Percentiles rank a stretch among this genome's conserved stretches.
Evolutionary conservation across 331 rosid species (phyloP).

Genomic region (Malus hybrid): DNA sequence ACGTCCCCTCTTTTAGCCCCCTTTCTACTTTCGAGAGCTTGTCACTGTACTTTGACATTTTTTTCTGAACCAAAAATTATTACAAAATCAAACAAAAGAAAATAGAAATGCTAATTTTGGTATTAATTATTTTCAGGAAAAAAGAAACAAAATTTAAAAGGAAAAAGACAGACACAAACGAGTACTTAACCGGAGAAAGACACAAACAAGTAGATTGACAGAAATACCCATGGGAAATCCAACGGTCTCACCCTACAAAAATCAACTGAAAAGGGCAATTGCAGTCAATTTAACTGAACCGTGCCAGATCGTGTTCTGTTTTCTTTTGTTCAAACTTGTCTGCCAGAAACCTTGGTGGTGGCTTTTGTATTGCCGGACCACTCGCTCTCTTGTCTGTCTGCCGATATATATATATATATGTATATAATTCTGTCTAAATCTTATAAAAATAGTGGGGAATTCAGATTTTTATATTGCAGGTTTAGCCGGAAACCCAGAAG

Average conservation of each 20-base stretch:
- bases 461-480: slow-evolving; percentile 4
- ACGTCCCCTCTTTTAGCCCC: too few relatives aligned
- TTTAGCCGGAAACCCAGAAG: slow-evolving; percentile 8
- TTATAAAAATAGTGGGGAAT: neutral
- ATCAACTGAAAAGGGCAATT: slow-evolving; percentile 4
- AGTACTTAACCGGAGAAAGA: neutral
- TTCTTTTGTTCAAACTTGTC: neutral
- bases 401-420: neutral
- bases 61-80: too few relatives aligned
- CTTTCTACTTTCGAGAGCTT: too few relatives aligned
- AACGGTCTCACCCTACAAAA: too few relatives aligned
- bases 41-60: neutral
- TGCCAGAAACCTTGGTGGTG: slow-evolving; percentile 14
- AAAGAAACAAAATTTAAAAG: neutral
- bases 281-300: slow-evolving; percentile 20
- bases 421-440: neutral
- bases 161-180: neutral
- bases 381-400: neutral
- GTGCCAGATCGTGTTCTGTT: neutral
- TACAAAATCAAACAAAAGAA: neutral
- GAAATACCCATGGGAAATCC: neutral
- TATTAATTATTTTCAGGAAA: neutral
- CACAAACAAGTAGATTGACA: neutral
- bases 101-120: too few relatives aligned
- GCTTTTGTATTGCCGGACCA: slow-evolving; percentile 18